A percentile compares a stretch with the other conserved stretches of the same genome.
These are phyloP conservation scores for Letharia columbiana DNA, from an alignment of 495 filamentous ascomycete genomes.

Conservation along the genomic window DNA sequence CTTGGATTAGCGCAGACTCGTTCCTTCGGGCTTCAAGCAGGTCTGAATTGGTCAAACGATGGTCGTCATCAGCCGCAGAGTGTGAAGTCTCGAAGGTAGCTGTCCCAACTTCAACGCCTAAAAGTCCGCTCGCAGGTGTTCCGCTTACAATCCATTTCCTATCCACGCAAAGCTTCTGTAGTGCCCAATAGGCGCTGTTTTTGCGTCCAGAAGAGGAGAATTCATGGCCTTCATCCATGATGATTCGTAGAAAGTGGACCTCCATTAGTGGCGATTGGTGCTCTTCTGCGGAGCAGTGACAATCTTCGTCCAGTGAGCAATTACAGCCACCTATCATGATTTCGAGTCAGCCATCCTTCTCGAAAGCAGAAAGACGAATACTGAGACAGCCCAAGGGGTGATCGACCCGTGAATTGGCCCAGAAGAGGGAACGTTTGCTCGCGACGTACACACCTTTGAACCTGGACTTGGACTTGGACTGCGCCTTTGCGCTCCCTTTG, in stretches of 20 bases:
- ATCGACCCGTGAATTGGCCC: neutral
- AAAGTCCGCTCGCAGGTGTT: slow-evolving; percentile 74
- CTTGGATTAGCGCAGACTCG: slow-evolving; percentile 39
- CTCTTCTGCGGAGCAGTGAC: slow-evolving; percentile 29
- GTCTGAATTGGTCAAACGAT: slow-evolving; percentile 25
- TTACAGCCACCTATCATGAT: slow-evolving; percentile 21
- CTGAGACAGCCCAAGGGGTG: neutral
- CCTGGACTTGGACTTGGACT: slow-evolving; percentile 5
- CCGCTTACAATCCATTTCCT: slow-evolving; percentile 86
- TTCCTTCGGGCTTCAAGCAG: slow-evolving; percentile 30
- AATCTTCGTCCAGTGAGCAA: slow-evolving; percentile 31
- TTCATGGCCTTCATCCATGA: slow-evolving; percentile 87
- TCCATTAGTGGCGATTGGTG: slow-evolving; percentile 56
- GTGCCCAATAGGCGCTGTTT: slow-evolving; percentile 56
- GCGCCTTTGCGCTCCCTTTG: slow-evolving; percentile 6
- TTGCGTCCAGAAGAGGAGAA: slow-evolving; percentile 53
- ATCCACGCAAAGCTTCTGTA: slow-evolving; percentile 60
- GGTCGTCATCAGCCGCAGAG: slow-evolving; percentile 17
- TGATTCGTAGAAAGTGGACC: slow-evolving; percentile 75
- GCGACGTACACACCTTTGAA: neutral
- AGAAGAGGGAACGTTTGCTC: neutral
- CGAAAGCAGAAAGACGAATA: neutral
- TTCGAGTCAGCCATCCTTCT: neutral
- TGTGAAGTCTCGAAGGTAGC: slow-evolving; percentile 39
- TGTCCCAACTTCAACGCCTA: slow-evolving; percentile 61